Base-by-base conservation (phyloP, 2,329 filamentous ascomycete genomes). In the Colletotrichum agaves region DNA sequence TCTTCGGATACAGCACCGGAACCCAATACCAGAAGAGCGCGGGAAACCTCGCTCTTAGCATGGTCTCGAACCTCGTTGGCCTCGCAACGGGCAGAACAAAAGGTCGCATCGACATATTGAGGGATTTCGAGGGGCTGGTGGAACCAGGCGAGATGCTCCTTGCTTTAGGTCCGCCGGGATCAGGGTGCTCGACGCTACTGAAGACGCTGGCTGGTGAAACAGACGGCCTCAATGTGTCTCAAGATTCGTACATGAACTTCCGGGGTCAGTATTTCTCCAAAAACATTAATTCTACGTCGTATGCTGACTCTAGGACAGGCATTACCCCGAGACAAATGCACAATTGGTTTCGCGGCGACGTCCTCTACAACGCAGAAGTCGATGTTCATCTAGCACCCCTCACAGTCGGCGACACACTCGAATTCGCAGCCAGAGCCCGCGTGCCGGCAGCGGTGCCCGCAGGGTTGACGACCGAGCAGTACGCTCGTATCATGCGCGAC, bases 151-250 rank as follows among this genome's bases (percentile, higher is more conserved):
- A 88, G 78, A 85, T 88, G 82, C 77, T 88, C 19, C 82, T 87
- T n/a, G 86, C 88, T 8, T 80, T 88, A 4, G 86, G 86, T n/a
- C 85, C 85, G 50, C 86, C 87, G 4, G 80, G 80, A 3, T 74
- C 76, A 0, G 87, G 87, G n/a, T 93, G 90, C 72, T 89, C 89
- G 8, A 92, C 90, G 0, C 88, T 92, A 70, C 80, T 92, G 61
- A 91, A 91, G 75, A 87, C 89, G 2, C 33, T 70, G 4, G 59
- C 69, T 19, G 69, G 69, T 2, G 58, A 68, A 8, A 70, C 66
- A 0, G 55, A 75, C 3, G 75, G 75, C 0, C 68, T 77, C 0
- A 71, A 72, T 5, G 67, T 77, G 4, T 56, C 63, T 1, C 31
- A 71, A 0, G 69, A 75, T 0, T 71, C 75, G 0, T 75, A 77